A percentile compares a stretch with the other conserved stretches of the same genome.
These are phyloP conservation scores for Colletotrichum paranaense DNA, from an alignment of 2,329 filamentous ascomycete species.

Conservation along the genomic window DNA sequence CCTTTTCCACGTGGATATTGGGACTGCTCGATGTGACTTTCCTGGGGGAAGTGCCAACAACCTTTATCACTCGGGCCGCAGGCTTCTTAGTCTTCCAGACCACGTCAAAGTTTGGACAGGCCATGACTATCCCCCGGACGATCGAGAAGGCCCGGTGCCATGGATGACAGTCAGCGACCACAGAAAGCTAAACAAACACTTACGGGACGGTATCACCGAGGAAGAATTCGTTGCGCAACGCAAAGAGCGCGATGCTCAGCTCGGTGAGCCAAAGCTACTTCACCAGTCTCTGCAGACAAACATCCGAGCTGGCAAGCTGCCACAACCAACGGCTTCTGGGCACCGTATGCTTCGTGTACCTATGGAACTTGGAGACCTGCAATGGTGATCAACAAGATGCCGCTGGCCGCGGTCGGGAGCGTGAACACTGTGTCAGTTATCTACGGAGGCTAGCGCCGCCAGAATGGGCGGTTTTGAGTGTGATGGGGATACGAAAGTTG, in stretches of 20 bases:
- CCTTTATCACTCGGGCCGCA: slow-evolving; percentile 56
- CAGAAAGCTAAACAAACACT: slow-evolving; percentile 56
- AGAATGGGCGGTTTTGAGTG: neutral
- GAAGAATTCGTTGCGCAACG: slow-evolving; percentile 58
- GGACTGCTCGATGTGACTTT: slow-evolving; percentile 65
- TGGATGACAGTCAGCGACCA: slow-evolving; percentile 60
- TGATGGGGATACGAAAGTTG: neutral
- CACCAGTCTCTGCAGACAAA: slow-evolving; percentile 65
- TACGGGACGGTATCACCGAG: slow-evolving; percentile 53
- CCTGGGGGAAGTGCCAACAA: slow-evolving; percentile 59
- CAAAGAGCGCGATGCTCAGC: slow-evolving; percentile 51
- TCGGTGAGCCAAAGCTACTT: slow-evolving; percentile 58
- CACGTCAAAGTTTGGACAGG: slow-evolving; percentile 63
- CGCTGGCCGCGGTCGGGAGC: too few species aligned
- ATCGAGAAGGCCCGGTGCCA: slow-evolving; percentile 47
- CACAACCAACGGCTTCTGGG: slow-evolving; percentile 43
- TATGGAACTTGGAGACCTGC: slow-evolving; percentile 50
- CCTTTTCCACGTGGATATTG: slow-evolving; percentile 63
- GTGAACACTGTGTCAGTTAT: neutral
- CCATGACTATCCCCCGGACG: slow-evolving; percentile 62
- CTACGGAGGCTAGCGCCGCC: neutral
- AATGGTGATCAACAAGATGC: slow-evolving; percentile 55
- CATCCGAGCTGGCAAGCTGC: slow-evolving; percentile 59
- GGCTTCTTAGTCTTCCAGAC: slow-evolving; percentile 54
- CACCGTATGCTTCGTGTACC: slow-evolving; percentile 50